Evolutionary conservation across 1,139 yeast species (phyloP), one percentile per base, ranked within the genome.

Genomic region (Candida dubliniensis): DNA sequence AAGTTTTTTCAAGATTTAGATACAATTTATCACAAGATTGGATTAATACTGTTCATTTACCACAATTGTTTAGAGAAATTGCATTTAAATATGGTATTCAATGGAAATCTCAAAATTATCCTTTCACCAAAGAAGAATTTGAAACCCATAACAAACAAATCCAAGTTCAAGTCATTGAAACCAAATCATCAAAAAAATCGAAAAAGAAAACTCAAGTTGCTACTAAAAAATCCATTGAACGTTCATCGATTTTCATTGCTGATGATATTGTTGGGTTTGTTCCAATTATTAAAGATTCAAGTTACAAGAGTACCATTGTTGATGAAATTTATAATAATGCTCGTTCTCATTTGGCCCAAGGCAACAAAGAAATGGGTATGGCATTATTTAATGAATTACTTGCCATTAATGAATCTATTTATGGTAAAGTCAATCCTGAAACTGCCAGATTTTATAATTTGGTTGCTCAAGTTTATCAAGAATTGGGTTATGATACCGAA

Each of bases 71-170:
- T 59, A 81, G 93, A 67, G 89, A 84, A 51, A 74, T 90, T 49
- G 83, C 96, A 12, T 58, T 74, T 45, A 85, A 87, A 65, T 80
- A 84, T 54, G 99, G 99, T 67, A 79, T 93, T 47, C 99, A 93
- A 69, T 85, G 96, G 88, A 69, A 71, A 52, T 63, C 79, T n/a
- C 74, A 69, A 49, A 63, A 70, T 14, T 84, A 79, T 59, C 68
- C 63, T 11, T 81, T 81, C 59, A 72, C 79, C 34, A 60, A 61
- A 43, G 79, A 72, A 41, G 67, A 66, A 25, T 73, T 77, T 48
- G 80, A 74, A 39, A 55, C 56, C 7, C 68, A 61, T 34, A 52
- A 56, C 36, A 53, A 50, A 6, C 42, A 49, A 36, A 46, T 60
- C 26, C 52, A 56, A 13, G 14, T 26, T n/a, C 56, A 49, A 36